Evolutionary conservation across 805 yeast genomes (phyloP).

Genomic region (Pichia phayaonensis): DNA sequence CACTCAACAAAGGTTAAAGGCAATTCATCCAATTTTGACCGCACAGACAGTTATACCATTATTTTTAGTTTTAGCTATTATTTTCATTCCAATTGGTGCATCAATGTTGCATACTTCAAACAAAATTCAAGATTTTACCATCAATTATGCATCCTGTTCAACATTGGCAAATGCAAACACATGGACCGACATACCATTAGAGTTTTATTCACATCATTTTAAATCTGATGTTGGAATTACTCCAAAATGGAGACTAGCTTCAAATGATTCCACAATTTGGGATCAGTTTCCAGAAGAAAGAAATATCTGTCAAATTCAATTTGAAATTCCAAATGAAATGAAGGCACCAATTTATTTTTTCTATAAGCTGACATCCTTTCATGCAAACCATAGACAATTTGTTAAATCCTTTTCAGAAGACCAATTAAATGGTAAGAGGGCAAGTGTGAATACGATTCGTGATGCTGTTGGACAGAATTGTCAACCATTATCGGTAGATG

Average conservation of each 20-base stretch:
- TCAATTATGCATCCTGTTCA: conserved; percentile 71
- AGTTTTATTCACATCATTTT: conserved; percentile 54
- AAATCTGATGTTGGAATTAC: conserved; percentile 30
- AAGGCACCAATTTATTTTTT: conserved; percentile 70
- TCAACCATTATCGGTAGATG: conserved; percentile 48
- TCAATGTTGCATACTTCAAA: conserved; percentile 69
- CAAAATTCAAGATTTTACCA: conserved; percentile 66
- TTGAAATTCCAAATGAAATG: conserved; percentile 65
- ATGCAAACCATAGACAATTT: conserved; percentile 89
- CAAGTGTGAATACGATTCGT: conserved; percentile 41
- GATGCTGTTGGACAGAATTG: conserved; percentile 52
- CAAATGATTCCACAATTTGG: conserved; percentile 33
- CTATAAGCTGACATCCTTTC: conserved; percentile 80
- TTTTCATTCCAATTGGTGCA: conserved; percentile 90
- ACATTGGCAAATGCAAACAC: conserved; percentile 35
- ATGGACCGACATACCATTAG: conserved; percentile 51
- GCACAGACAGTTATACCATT: conserved; percentile 89
- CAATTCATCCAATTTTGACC: conserved; percentile 73
- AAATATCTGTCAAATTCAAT: conserved; percentile 61
- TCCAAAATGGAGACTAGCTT: conserved; percentile 61
- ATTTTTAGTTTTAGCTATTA: conserved; percentile 60
- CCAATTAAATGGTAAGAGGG: conserved; percentile 73
- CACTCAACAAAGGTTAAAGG: conserved; percentile 47
- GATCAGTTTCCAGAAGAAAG: conserved; percentile 37
- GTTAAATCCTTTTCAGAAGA: conserved; percentile 78